Evolutionary conservation across 306 rosid genomes (phyloP), one percentile per base, ranked within the genome.

Genomic region (Neltuma alba): DNA sequence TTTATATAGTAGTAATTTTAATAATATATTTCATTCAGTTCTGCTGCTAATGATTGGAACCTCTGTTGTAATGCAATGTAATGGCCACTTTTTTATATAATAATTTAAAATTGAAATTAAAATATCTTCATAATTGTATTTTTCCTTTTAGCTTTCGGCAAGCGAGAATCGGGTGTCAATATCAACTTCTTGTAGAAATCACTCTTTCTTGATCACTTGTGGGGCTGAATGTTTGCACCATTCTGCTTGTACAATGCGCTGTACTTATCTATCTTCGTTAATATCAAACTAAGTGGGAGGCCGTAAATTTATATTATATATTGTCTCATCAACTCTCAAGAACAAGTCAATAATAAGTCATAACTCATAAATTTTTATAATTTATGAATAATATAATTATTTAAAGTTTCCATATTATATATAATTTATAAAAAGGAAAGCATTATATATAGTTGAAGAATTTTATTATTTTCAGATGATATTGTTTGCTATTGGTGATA

Each of bases 161-260:
- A 36, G 36, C 23, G 21, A 68, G 36, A 69, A 82, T 16, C 30
- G 12, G 71, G 52, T 64, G 82, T 76, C 76, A 78, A 61, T 25
- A 55, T 82, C 86, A 85, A 48, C 67, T 28, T 47, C 64, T 82
- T 65, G 88, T 57, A 58, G 70, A 82, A 82, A 79, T 85, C 86
- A 82, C 82, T 78, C 57, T 68, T 61, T 57, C 33, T 57, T 64
- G 67, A 60, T 54, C 81, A 34, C 60, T 60, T 52, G 42, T 41
- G n/a, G 34, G n/a, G 58, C 9, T 44, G 60, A 66, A 69, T 68
- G 54, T 27, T 73, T 48, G 4, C 36, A 44, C 31, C 30, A 23
- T 60, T 62, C 69, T 62, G 38, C 6, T n/a, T n/a, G 48, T 64
- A 64, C 47, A 13, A 18, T 18, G 10, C 31, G 52, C 20, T 67